These are phyloP conservation scores for Candida sanyaensis DNA, from an alignment of 1,139 yeast species.

Conservation along the genomic window DNA sequence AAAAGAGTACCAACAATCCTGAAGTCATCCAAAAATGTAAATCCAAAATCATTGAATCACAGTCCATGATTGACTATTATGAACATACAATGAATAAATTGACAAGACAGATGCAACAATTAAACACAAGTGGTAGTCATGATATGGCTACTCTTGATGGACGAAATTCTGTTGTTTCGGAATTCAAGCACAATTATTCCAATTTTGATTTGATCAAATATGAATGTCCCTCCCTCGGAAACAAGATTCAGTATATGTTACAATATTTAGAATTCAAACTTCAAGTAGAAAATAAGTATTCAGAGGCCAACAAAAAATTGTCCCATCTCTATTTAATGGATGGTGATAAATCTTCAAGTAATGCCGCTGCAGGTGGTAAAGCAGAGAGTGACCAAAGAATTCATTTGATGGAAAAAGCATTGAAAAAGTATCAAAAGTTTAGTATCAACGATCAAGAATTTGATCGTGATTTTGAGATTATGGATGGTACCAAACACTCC, in stretches of 20 bases:
- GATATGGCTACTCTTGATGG: slow-evolving; percentile 10
- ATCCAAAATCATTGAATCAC: slow-evolving; percentile 87
- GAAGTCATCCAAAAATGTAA: slow-evolving; percentile 90
- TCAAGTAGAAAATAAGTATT: slow-evolving; percentile 91
- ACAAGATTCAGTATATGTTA: slow-evolving; percentile 90
- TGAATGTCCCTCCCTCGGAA: slow-evolving; percentile 95
- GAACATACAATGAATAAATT: slow-evolving; percentile 75
- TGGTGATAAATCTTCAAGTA: slow-evolving; percentile 83
- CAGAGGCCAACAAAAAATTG: slow-evolving; percentile 88
- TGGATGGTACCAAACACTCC: slow-evolving; percentile 68
- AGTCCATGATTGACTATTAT: slow-evolving; percentile 84
- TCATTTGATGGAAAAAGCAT: slow-evolving; percentile 76
- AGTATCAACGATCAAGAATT: slow-evolving; percentile 71
- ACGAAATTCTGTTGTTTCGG: slow-evolving; percentile 14
- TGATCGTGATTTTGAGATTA: slow-evolving; percentile 62
- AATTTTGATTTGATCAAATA: slow-evolving; percentile 83
- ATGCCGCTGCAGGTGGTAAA: slow-evolving; percentile 87
- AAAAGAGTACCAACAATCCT: slow-evolving; percentile 73
- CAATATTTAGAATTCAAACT: slow-evolving; percentile 91
- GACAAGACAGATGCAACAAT: slow-evolving; percentile 31
- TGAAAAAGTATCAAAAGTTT: slow-evolving; percentile 87
- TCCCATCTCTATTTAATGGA: slow-evolving; percentile 84
- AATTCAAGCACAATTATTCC: slow-evolving; percentile 50
- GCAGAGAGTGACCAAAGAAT: slow-evolving; percentile 85
- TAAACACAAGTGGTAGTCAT: slow-evolving; percentile 10